A percentile compares a stretch with the other conserved stretches of the same genome.
Evolutionary conservation across 2,329 filamentous ascomycete genomes (phyloP).

Genomic region (Zalaria sp.): DNA sequence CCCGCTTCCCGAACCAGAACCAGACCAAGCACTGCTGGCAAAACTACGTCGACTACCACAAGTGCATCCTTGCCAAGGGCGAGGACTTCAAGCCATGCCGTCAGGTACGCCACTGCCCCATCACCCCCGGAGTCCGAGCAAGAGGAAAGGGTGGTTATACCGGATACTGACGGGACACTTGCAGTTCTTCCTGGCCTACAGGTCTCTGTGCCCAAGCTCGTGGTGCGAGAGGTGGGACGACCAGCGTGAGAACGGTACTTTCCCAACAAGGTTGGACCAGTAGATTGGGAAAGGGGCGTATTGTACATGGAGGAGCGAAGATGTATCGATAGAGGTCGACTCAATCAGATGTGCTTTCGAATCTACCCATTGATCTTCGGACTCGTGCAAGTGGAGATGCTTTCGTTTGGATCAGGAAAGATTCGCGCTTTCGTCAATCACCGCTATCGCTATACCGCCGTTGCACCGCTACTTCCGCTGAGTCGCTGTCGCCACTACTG

Average conservation of each 20-base stretch:
- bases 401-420: too few species aligned
- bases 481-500: too few species aligned
- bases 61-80: conserved; percentile 96
- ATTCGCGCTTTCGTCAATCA: too few species aligned
- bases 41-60: conserved; percentile 99
- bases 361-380: not conserved
- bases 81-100: conserved; percentile 96
- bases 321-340: not conserved
- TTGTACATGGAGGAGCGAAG: not conserved
- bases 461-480: too few species aligned
- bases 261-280: conserved; percentile 36
- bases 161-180: not conserved
- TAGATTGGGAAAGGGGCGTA: conserved; percentile 14
- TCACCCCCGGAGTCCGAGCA: too few species aligned
- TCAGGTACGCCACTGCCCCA: conserved; percentile 49
- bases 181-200: conserved; percentile 92
- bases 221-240: conserved; percentile 96
- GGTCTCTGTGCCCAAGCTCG: conserved; percentile 88
- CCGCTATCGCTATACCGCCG: too few species aligned
- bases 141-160: not conserved
- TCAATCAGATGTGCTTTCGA: not conserved
- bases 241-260: conserved; percentile 58
- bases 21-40: conserved; percentile 99
- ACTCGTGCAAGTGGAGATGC: too few species aligned
- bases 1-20: conserved; percentile 97